Percentiles rank a stretch among this genome's conserved stretches.
Conservation (phyloP, 2,329 filamentous ascomycete species). For the Exophiala sideris region DNA sequence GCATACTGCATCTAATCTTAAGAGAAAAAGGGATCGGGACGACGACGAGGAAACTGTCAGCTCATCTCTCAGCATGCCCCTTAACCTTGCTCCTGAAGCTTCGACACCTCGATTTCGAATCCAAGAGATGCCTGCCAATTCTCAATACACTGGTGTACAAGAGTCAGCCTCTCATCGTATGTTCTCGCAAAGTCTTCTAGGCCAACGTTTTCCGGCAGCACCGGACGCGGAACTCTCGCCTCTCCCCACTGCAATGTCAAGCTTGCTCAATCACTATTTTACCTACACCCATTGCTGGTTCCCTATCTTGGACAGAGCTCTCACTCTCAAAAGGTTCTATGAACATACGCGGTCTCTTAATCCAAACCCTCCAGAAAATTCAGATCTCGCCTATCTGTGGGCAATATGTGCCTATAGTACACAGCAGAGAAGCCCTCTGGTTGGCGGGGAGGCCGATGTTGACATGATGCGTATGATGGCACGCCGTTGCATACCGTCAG, state of each 20-base stretch:
- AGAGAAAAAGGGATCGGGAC: slow-evolving; percentile 35
- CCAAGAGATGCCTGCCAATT: slow-evolving; percentile 1
- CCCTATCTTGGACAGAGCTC: slow-evolving; percentile 57
- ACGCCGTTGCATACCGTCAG: slow-evolving; percentile 35
- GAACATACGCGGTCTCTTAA: slow-evolving; percentile 34
- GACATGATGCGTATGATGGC: slow-evolving; percentile 26
- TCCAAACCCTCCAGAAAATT: neutral
- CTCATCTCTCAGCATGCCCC: slow-evolving; percentile 18
- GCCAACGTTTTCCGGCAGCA: neutral
- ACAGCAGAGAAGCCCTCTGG: slow-evolving; percentile 10
- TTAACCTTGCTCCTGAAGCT: neutral
- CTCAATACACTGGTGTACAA: neutral
- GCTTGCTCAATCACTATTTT: slow-evolving; percentile 56
- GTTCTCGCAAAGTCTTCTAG: neutral
- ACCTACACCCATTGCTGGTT: slow-evolving; percentile 59
- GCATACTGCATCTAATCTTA: slow-evolving; percentile 28
- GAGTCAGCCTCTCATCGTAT: too few relatives aligned
- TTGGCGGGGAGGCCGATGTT: neutral
- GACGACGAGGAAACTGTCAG: slow-evolving; percentile 19
- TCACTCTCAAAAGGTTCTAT: slow-evolving; percentile 55
- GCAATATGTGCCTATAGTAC: slow-evolving; percentile 42
- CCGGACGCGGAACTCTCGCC: slow-evolving; percentile 13
- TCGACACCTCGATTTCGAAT: slow-evolving; percentile 11
- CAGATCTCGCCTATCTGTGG: slow-evolving; percentile 42
- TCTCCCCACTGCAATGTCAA: slow-evolving; percentile 51